These are phyloP conservation scores for Waltergamsia citrina DNA, from an alignment of 2,329 filamentous ascomycete species.

Conservation along the genomic window DNA sequence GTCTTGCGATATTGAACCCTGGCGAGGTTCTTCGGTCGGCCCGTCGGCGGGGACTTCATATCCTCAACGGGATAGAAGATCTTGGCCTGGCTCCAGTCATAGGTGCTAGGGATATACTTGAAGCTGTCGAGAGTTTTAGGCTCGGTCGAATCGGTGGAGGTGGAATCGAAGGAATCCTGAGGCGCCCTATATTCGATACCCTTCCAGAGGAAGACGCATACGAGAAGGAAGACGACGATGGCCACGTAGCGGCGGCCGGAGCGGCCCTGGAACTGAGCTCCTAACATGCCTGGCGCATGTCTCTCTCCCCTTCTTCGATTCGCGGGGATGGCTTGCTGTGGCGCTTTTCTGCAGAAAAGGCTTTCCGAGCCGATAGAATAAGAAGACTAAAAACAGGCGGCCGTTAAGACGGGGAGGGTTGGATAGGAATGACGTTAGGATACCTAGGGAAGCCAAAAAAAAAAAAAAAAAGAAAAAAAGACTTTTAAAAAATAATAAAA, in stretches of 20 bases:
- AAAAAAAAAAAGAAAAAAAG: no score
- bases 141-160: background rate
- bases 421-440: no score
- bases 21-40: slow-evolving; percentile 19
- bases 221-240: slow-evolving; percentile 15
- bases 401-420: background rate
- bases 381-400: background rate
- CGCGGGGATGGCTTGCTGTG: no score
- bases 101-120: slow-evolving; percentile 23
- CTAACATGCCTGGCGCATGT: slow-evolving; percentile 14
- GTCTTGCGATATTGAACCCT: slow-evolving; percentile 31
- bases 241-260: slow-evolving; percentile 20
- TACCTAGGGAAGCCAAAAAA: no score
- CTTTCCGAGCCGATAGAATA: background rate
- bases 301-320: background rate
- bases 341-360: no score
- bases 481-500: no score
- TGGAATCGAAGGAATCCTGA: slow-evolving; percentile 5
- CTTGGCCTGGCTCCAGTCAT: slow-evolving; percentile 25
- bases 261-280: slow-evolving; percentile 19
- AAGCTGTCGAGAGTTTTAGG: slow-evolving; percentile 10
- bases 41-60: slow-evolving; percentile 22
- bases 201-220: slow-evolving; percentile 16
- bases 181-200: slow-evolving; percentile 11
- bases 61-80: slow-evolving; percentile 20